Evolutionary conservation across 345 rosid species (phyloP).

Genomic region (Sonneratia caseolaris): DNA sequence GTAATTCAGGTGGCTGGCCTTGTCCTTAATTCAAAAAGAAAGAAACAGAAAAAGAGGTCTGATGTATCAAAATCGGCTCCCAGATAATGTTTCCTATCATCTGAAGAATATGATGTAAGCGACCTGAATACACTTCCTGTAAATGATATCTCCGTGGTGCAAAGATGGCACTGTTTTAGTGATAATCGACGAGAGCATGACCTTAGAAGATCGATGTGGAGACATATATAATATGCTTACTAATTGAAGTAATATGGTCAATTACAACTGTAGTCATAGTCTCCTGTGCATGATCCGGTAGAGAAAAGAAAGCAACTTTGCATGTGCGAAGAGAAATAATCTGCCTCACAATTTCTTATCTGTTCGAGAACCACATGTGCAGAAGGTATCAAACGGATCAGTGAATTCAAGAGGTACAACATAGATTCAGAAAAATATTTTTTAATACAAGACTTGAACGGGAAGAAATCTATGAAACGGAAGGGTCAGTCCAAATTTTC

Average conservation of each 20-base stretch:
- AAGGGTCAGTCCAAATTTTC: not conserved
- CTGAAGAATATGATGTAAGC: not conserved
- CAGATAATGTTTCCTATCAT: not conserved
- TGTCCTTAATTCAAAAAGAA: no score
- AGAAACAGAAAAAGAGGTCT: not conserved
- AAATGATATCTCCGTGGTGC: not conserved
- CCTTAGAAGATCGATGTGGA: not conserved
- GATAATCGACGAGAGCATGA: not conserved
- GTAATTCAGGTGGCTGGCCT: no score
- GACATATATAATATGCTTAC: not conserved
- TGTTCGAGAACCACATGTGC: not conserved
- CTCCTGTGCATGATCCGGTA: not conserved
- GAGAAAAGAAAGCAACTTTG: not conserved
- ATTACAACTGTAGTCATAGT: not conserved
- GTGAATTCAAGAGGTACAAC: not conserved
- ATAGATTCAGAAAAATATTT: not conserved
- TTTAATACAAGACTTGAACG: not conserved
- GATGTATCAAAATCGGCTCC: not conserved
- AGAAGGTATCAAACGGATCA: not conserved
- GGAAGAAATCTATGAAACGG: not conserved
- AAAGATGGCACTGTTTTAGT: not conserved
- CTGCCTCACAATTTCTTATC: not conserved
- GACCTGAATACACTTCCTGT: not conserved
- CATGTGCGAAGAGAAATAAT: not conserved
- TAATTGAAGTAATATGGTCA: conserved; percentile 2